Evolutionary conservation across 1,284 basidiomycete species (phyloP).

Genomic region (Fereydounia khargensis): DNA sequence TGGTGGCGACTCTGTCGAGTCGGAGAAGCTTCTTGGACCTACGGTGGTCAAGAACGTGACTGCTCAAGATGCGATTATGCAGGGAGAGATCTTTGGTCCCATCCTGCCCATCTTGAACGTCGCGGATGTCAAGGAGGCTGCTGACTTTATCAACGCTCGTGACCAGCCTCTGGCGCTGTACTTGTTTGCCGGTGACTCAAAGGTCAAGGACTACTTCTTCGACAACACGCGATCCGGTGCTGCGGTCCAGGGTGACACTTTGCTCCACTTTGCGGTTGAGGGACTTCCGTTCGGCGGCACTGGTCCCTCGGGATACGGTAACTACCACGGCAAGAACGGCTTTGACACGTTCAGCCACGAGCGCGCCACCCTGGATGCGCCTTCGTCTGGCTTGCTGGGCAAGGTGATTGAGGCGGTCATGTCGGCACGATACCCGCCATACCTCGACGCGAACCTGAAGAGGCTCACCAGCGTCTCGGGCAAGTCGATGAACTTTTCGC

Average conservation of each 20-base stretch:
- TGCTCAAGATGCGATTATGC: conserved; percentile 64
- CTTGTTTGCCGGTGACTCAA: conserved; percentile 68
- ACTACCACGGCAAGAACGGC: conserved; percentile 60
- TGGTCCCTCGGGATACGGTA: conserved; percentile 61
- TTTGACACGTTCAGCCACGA: conserved; percentile 63
- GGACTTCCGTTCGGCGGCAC: conserved; percentile 63
- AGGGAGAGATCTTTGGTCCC: conserved; percentile 75
- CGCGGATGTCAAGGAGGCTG: conserved; percentile 55
- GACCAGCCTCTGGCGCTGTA: conserved; percentile 76
- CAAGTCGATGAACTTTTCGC: conserved; percentile 25
- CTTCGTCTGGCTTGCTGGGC: conserved; percentile 56
- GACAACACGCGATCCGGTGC: conserved; percentile 46
- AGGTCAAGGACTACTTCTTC: conserved; percentile 65
- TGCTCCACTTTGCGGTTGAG: conserved; percentile 62
- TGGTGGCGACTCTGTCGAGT: conserved; percentile 69
- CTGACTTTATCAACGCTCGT: conserved; percentile 58
- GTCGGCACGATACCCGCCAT: conserved; percentile 58
- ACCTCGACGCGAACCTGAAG: conserved; percentile 38
- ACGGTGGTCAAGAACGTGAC: conserved; percentile 68
- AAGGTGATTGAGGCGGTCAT: conserved; percentile 55
- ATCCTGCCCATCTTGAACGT: conserved; percentile 75
- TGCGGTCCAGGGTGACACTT: conserved; percentile 34
- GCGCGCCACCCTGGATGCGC: conserved; percentile 60
- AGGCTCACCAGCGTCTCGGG: conserved; percentile 32
- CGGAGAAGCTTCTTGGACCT: conserved; percentile 67